Base-by-base conservation (phyloP, 768 basidiomycete genomes). In the Pulveroboletus sp. region DNA sequence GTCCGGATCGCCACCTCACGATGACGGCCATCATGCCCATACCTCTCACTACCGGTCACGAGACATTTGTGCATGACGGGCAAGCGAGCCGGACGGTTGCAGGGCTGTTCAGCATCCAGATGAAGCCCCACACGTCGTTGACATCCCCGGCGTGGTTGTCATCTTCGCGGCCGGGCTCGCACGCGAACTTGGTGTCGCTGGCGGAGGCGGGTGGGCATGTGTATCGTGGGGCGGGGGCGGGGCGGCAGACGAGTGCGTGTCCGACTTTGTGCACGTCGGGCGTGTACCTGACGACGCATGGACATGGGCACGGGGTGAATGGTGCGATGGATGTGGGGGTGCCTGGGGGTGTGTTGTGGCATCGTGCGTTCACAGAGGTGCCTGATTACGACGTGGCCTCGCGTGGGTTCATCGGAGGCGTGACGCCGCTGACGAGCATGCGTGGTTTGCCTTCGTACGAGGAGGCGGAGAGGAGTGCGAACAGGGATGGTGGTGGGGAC, bases 341-440 rank as follows among this genome's bases (percentile, higher is more conserved):
- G 31, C 57, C 62, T 17, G 67, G 64, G 48, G 63, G 64, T 14
- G 61, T 67, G 55, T 55, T 80, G 55, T 70, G 86, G 50, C 80
- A 81, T 55, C 76, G 83, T 18, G 80, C 81, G 41, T 84, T 81
- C 59, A 88, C 78, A 56, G 81, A 77, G 72, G 89, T 96, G 15
- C 95, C 95, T 1, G 82, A 89, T 57, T 98, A 98, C 67, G 77
- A 77, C 17, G 77, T 89, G 40, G 91, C 94, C 3, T 82, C 85
- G 53, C 74, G 86, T 12, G 93, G 93, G 6, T 95, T 94, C 69
- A 76, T 94, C 26, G 93, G 93, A 7, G 93, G 93, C 6, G 85
- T 94, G n/a, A 83, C 87, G 9, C 93, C 95, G 14, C 67, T 93
- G 61, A 76, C 76, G 59, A 85, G 86, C 58, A 75, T 85, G 73